Evolutionary conservation across 768 basidiomycete genomes (phyloP), one percentile per base, ranked within the genome.

Genomic region (Collybiopsis luxurians): DNA sequence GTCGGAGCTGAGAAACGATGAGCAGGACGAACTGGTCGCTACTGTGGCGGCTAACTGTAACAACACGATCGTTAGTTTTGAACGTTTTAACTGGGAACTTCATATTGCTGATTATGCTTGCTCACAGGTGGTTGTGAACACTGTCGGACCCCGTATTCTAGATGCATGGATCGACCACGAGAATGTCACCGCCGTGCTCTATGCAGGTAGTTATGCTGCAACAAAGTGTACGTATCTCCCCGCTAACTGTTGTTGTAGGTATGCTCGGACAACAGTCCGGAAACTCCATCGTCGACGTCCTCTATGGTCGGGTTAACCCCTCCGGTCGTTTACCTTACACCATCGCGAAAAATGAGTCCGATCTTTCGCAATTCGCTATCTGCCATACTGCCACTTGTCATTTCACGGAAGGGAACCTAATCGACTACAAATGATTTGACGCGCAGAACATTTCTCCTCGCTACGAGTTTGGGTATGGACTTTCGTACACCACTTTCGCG

Each of bases 91-190:
- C 80, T 63, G 73, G 73, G 58, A 84, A 84, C 64, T 84, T 82
- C 10, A 5, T 34, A 13, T 34, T 13, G 31, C 31, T 34, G 31
- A 34, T 34, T 34, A 34, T 13, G 13, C 5, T 34, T 34, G 31
- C 31, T 34, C 31, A 34, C 87, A 44, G 42, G 87, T 88, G 24
- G 79, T 88, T 21, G 70, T 80, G 4, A 76, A 86, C 64, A 74
- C 75, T 12, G 83, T 85, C 40, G 86, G 86, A 21, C 77, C 80
- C 0, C 67, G 82, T 19, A 73, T 78, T 45, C 50, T 83, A 1
- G 81, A 86, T 64, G 66, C 75, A 2, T 87, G 85, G 86, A 80
- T 86, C n/a, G 77, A 83, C 10, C 74, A 87, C 57, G 77, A 82
- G 19, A 87, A 87, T 45, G 74, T 76, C 56, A 74, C 76, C 4